Conservation (phyloP, 306 rosid genomes). For the Abrus pulchellus region DNA sequence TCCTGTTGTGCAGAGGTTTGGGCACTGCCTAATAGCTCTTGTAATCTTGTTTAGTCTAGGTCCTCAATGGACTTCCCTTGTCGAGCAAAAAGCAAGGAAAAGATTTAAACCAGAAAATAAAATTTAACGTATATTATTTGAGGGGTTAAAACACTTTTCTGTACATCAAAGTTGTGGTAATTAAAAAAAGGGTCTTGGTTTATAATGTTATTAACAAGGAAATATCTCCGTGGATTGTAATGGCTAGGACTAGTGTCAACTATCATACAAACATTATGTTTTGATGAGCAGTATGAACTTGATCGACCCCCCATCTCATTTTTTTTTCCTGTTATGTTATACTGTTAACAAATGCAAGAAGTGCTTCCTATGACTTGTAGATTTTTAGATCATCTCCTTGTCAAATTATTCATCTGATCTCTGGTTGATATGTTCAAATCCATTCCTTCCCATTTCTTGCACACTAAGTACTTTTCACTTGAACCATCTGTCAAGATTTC, state of each 20-base stretch:
- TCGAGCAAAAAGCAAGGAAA: slow-evolving; percentile 4
- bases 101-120: not conserved
- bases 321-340: not conserved
- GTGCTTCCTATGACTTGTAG: slow-evolving; percentile 32
- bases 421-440: slow-evolving; percentile 30
- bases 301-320: not conserved
- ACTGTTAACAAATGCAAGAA: not conserved
- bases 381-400: slow-evolving; percentile 19
- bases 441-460: slow-evolving; percentile 3
- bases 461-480: not conserved
- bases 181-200: slow-evolving; percentile 5
- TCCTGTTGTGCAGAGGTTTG: not conserved
- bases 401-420: slow-evolving; percentile 7
- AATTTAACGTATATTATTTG: not conserved
- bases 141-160: not conserved
- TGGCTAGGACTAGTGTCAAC: not conserved
- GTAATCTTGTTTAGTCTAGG: not conserved
- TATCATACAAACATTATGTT: slow-evolving; percentile 20
- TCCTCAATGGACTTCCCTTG: slow-evolving; percentile 15
- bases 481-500: not conserved
- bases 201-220: not conserved
- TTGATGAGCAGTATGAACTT: slow-evolving; percentile 20
- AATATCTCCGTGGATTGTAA: not conserved
- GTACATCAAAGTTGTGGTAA: slow-evolving; percentile 15
- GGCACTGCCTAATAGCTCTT: not conserved